Evolutionary conservation across 805 yeast genomes (phyloP).

Genomic region (Spathaspora arborariae): DNA sequence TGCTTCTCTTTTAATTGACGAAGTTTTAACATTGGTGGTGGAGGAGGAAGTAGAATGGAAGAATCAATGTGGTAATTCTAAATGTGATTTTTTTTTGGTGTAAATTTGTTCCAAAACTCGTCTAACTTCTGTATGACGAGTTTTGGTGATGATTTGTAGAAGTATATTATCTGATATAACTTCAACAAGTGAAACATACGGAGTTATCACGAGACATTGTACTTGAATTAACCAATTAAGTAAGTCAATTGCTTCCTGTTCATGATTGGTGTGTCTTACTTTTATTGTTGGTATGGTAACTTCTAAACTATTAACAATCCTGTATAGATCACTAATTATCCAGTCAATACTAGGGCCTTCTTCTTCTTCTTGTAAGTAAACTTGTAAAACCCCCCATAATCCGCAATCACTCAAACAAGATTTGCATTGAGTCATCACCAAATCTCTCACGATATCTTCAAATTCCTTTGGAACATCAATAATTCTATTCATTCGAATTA

Average conservation of each 20-base stretch:
- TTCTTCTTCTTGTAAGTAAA: neutral
- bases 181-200: conserved; percentile 5
- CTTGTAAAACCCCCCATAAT: conserved; percentile 18
- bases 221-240: conserved; percentile 12
- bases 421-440: conserved; percentile 12
- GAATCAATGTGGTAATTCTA: neutral
- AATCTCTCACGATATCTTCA: conserved; percentile 1
- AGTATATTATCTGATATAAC: neutral
- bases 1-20: conserved; percentile 56
- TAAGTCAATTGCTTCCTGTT: neutral
- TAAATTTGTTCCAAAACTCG: neutral
- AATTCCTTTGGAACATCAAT: neutral
- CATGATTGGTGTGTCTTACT: neutral
- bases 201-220: conserved; percentile 10
- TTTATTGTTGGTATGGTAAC: neutral
- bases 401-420: conserved; percentile 18
- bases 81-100: neutral
- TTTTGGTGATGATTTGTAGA: neutral
- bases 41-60: neutral
- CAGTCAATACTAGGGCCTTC: neutral
- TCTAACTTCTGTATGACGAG: neutral
- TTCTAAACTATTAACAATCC: neutral
- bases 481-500: conserved; percentile 12
- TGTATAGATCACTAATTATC: neutral
- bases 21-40: conserved; percentile 43